These are phyloP conservation scores for Aspergillus quadrilineatus DNA, from an alignment of 2,329 filamentous ascomycete species.

Conservation along the genomic window DNA sequence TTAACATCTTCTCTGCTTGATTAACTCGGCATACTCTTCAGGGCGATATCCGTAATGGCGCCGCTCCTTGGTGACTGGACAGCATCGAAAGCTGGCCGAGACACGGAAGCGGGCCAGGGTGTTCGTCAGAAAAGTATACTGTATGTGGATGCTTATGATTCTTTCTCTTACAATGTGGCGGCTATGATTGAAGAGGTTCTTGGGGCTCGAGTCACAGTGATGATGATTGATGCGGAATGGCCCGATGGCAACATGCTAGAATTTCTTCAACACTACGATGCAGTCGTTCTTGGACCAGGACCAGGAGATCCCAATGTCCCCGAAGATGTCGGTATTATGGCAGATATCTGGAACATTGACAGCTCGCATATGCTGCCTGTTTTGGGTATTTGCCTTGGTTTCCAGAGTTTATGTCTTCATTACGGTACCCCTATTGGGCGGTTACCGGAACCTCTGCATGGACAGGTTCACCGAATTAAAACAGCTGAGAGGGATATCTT, in stretches of 20 bases:
- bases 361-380: conserved; percentile 67
- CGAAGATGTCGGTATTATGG: conserved; percentile 80
- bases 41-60: conserved; percentile 22
- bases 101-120: not conserved
- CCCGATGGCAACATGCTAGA: conserved; percentile 46
- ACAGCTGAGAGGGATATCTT: conserved; percentile 67
- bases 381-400: conserved; percentile 84
- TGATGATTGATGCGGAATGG: conserved; percentile 65
- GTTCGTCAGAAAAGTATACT: conserved; percentile 56
- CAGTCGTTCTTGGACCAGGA: conserved; percentile 85
- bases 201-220: conserved; percentile 64
- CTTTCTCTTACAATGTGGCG: conserved; percentile 93
- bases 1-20: not conserved
- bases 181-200: conserved; percentile 72
- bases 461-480: conserved; percentile 69
- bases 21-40: not conserved
- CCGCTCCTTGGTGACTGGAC: conserved; percentile 32
- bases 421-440: conserved; percentile 67
- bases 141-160: conserved; percentile 95
- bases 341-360: conserved; percentile 68
- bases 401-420: conserved; percentile 73
- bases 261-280: conserved; percentile 67
- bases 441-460: conserved; percentile 74
- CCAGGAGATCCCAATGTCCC: conserved; percentile 74
- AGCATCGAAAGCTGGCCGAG: conserved; percentile 5